Conservation (phyloP, 108 stramenopile genomes). For the Cyclotella sp. region DNA sequence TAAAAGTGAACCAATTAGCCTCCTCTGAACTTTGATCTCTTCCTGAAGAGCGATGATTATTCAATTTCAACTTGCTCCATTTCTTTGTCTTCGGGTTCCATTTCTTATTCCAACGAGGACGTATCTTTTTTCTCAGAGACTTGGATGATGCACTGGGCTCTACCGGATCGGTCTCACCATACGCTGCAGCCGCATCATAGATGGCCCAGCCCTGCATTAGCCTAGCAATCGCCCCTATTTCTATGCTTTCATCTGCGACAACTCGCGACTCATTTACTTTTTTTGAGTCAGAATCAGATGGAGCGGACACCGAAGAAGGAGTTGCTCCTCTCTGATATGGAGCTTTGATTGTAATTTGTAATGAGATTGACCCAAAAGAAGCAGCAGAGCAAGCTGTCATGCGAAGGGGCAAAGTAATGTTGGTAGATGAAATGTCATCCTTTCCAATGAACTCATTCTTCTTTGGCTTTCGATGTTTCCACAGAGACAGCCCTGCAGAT, state of each 20-base stretch:
- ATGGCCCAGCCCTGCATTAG: conserved; percentile 36
- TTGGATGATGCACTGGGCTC: background rate
- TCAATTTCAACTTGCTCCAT: conserved; percentile 16
- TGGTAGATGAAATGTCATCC: conserved; percentile 33
- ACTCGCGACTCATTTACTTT: background rate
- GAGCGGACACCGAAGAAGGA: background rate
- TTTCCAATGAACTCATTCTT: background rate
- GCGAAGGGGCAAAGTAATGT: conserved; percentile 40
- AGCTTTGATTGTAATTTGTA: conserved; percentile 43
- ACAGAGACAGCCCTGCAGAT: background rate
- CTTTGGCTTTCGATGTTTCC: conserved; percentile 3
- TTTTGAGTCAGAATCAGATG: background rate
- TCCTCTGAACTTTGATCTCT: conserved; percentile 6
- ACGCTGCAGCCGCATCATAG: conserved; percentile 9
- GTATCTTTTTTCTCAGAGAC: background rate
- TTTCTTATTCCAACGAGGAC: conserved; percentile 11
- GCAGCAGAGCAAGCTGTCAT: conserved; percentile 37
- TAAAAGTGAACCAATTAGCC: conserved; percentile 17
- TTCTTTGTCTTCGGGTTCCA: conserved; percentile 16
- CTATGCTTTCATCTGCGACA: conserved; percentile 26
- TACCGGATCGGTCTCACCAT: background rate
- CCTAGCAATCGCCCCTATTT: conserved; percentile 30
- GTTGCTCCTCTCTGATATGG: conserved; percentile 1
- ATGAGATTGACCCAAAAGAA: conserved; percentile 42
- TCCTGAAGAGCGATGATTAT: background rate